Base-by-base conservation (phyloP, 208 protist species). In the Angomonas ambiguus region DNA sequence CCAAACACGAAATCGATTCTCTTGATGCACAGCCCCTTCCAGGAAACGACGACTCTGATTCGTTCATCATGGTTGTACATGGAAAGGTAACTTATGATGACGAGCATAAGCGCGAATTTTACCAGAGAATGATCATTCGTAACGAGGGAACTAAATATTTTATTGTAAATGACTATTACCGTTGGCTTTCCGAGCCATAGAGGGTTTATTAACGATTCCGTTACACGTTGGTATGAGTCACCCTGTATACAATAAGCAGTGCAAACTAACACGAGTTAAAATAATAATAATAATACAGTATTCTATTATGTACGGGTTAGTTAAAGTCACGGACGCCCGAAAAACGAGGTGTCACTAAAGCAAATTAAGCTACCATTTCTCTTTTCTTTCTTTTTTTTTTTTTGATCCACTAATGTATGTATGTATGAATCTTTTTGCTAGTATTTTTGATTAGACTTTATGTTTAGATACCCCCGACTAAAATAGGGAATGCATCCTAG, bases 101-200 rank as follows among this genome's bases (percentile, higher is more conserved):
- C 55, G 90, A 96, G 71, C 90, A 96, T 71, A 80, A 80, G 55
- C 69, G 90, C 5, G 83, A 93, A 64, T 96, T 96, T 35, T 96
- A 83, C 61, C 90, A 96, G 66, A 80, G 90, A 24, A 72, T 96
- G 56, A 82, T 93, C 16, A 77, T 96, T 55, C 76, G 86, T n/a
- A 78, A 81, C 38, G 69, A 76, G 18, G 78, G 87, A n/a, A 83
- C 79, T 28, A 65, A 74, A 2, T 92, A 87, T 51, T 93, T 93
- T 79, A 93, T 96, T 28, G 25, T 96, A 20, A 91, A 96, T 62
- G 90, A 96, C 69, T 96, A 96, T 80, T 94, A 94, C 70, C 87
- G 90, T 65, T 96, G 90, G 90, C 68, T 93, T 18, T 77, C 76
- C 51, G 88, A 94, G n/a, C 20, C 13, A 3, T 59, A 59, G 35